Evolutionary conservation across 2,329 filamentous ascomycete genomes (phyloP).

Genomic region (Neopestalotiopsis sp.): DNA sequence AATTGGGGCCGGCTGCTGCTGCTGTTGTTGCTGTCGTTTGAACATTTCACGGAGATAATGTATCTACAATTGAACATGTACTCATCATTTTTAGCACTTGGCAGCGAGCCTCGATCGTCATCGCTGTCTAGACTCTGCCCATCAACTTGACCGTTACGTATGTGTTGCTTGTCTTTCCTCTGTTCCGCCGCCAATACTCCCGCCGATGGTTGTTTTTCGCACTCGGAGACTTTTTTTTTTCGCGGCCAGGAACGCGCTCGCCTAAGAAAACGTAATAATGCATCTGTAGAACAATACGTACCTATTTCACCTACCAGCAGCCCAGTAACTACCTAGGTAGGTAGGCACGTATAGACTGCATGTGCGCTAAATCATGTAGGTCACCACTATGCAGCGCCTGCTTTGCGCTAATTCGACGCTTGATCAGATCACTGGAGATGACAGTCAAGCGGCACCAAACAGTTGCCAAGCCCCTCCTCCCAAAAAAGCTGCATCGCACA

Average conservation of each 20-base stretch:
- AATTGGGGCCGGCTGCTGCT: neutral
- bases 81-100: neutral
- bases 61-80: neutral
- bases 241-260: neutral
- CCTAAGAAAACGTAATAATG: neutral
- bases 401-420: conserved; percentile 2
- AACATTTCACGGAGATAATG: neutral
- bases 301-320: neutral
- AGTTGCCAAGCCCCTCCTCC: neutral
- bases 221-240: neutral
- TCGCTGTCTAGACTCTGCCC: too few species aligned
- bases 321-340: too few species aligned
- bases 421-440: neutral
- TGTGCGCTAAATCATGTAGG: neutral
- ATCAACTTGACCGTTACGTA: neutral
- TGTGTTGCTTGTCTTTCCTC: neutral
- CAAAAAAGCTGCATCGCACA: neutral
- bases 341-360: neutral
- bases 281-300: neutral
- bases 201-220: neutral
- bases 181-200: neutral
- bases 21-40: neutral
- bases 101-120: too few species aligned
- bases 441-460: conserved; percentile 1
- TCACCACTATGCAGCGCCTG: conserved; percentile 1